Evolutionary conservation across 257 asterid species (phyloP), one percentile per base, ranked within the genome.

Genomic region (Paraleonurus japonicus): DNA sequence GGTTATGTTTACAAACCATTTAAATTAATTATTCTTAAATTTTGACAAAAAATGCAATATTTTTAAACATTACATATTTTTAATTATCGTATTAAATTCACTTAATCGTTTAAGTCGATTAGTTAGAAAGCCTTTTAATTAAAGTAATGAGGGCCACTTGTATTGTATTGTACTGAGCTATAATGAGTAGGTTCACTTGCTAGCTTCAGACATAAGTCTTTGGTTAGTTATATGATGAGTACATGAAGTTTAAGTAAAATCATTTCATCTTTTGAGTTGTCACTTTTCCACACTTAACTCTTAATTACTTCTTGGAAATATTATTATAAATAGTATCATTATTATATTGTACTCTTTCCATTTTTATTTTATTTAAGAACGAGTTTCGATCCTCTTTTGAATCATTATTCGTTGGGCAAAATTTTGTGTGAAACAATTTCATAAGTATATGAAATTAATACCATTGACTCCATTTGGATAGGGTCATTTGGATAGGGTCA

Each of bases 161-260:
- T 23, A 7, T 10, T 1, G 67, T 16, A 47, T 45, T 23, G 16
- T 23, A 7, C n/a, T 1, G 67, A 26, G 47, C 20, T 20, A 58
- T 58, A 39, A 47, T 59, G 64, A 43, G 50, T 61, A 58, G 74
- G 70, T 67, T 24, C 7, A 16, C 39, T 67, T 60, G 16, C 10
- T 74, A 15, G 48, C 77, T 70, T 77, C 37, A 33, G 37, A 32
- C 26, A 20, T 3, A 77, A 65, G 77, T 71, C 3, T 65, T 45
- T 7, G 39, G 53, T 79, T 75, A 53, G 75, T 71, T 53, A 69
- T 35, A 27, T 20, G 16, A 71, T 79, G 75, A 79, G 70, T 79
- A 50, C 81, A 69, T 75, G 8, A 71, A 60, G 67, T 39, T 39
- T 22, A 75, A 71, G 78, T 47, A 8, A 70, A 47, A 79, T 75